Evolutionary conservation across 2,329 filamentous ascomycete species (phyloP), one percentile per base, ranked within the genome.

Genomic region (Diaporthe ilicicola): DNA sequence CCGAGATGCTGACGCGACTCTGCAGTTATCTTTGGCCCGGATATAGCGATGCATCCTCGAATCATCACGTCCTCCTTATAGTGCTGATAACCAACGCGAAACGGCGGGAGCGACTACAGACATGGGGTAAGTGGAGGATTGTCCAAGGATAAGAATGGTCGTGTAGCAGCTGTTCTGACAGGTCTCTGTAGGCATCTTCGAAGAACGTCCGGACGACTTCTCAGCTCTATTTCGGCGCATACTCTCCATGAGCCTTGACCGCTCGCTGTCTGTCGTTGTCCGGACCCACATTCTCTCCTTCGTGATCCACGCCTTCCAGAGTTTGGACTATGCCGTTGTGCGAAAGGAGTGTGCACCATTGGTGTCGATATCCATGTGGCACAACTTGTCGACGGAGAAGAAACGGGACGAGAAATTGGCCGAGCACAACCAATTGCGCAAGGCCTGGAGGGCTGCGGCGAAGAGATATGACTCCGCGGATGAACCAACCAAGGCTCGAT

Each of bases 281-380:
- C 90, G 94, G 72, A 93, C 92, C 10, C 91, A 97, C 66, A 88
- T 98, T n/a, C 85, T 99, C 27, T 92, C 90, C 29, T 98, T 98
- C 81, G 87, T 98, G 73, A 97, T 97, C 64, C 90, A 92, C 75
- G 93, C 95, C 44, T 99, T 98, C 79, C 95, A 98, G 81, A 98
- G 94, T 56, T 86, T 99, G 39, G 97, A 99, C 80, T 95, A 91
- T 78, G 89, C 89, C 46, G 89, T 97, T 69, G 93, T 99, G 62
- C 91, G 96, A 73, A 98, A 98, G 81, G 96, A 99, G 84, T 98
- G 96, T 81, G 96, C 95, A 8, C 94, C 97, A 1, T 85, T 99
- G 65, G 95, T 99, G 24, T 96, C 94, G 15, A 97, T 99, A 76
- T 92, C 93, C 1, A 94, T 96, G 76, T 99, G 96, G 96, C 94